Evolutionary conservation across 2,329 filamentous ascomycete species (phyloP), one percentile per base, ranked within the genome.

Genomic region (Fusarium keratoplasticum): DNA sequence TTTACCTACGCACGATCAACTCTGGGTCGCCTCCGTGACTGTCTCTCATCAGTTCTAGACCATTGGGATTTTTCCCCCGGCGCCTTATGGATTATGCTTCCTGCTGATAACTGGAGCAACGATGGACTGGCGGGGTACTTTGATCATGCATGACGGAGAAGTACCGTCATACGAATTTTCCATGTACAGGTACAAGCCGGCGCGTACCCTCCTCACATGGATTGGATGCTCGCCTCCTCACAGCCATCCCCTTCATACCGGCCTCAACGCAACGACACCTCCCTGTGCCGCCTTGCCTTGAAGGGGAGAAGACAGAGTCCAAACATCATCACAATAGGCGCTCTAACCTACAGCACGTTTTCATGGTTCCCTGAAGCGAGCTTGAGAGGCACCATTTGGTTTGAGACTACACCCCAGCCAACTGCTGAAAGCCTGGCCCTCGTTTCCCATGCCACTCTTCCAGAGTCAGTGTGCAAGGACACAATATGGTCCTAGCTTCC

Each of bases 101-200:
- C 60, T 42, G 67, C 47, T 69, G 55, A 69, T 69, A 67, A 69
- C 67, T 74, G 75, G 72, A 74, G 66, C 67, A 67, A 47, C 62
- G 36, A 66, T 59, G 64, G 58, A 42, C 35, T 64, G 75, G 76
- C 76, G 80, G 77, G 77, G 78, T 82, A 83, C 81, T 79, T 83
- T 66, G 61, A 71, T 74, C 67, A 76, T 72, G 77, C 80, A 82
- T 83, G 78, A 81, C 78, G 73, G 73, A 16, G 60, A 77, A 77
- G 82, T 83, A 83, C 77, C 76, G 76, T 81, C 79, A 81, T 80
- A 80, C 79, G 74, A 79, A 76, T 76, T 79, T 81, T 77, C 55
- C 65, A 78, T 64, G 78, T 82, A 81, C 75, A 64, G 74, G 75
- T 83, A 82, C 80, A 67, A 77, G 36, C 47, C 22, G 16, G 25